Evolutionary conservation across 2,329 filamentous ascomycete species (phyloP).

Genomic region (Helotiales sp.): DNA sequence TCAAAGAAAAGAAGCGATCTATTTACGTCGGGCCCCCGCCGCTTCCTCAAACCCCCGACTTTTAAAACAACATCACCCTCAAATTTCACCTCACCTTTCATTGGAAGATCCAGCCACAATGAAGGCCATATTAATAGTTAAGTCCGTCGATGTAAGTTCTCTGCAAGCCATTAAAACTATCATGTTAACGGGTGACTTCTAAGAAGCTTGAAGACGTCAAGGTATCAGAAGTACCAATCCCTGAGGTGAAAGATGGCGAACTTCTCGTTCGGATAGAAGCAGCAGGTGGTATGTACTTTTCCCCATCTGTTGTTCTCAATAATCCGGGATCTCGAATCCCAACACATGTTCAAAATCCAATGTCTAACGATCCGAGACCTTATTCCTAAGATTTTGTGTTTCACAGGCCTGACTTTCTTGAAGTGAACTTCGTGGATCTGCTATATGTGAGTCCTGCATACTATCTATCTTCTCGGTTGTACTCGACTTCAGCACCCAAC

Average conservation of each 20-base stretch:
- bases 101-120: slow-evolving; percentile 36
- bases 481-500: not conserved
- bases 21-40: slow-evolving; percentile 4
- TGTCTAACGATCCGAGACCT: too few relatives aligned
- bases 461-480: not conserved
- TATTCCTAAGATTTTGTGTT: too few relatives aligned
- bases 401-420: too few relatives aligned
- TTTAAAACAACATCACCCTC: not conserved
- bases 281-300: too few relatives aligned
- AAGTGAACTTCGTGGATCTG: slow-evolving; percentile 65
- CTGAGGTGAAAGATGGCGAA: slow-evolving; percentile 44
- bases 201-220: slow-evolving; percentile 39
- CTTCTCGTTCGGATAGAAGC: slow-evolving; percentile 57
- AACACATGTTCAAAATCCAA: too few relatives aligned
- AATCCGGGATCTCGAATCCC: too few relatives aligned
- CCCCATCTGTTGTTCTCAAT: too few relatives aligned
- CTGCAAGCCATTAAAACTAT: slow-evolving; percentile 23
- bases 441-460: slow-evolving; percentile 51
- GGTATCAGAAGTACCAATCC: slow-evolving; percentile 44
- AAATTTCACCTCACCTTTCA: not conserved
- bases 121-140: slow-evolving; percentile 48
- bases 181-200: slow-evolving; percentile 31
- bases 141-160: slow-evolving; percentile 43
- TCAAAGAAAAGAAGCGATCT: not conserved
- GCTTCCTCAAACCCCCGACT: not conserved